phyloP scores from a whole-genome alignment of 73 alveolate species.

The Paraurostyla sp. region DNA sequence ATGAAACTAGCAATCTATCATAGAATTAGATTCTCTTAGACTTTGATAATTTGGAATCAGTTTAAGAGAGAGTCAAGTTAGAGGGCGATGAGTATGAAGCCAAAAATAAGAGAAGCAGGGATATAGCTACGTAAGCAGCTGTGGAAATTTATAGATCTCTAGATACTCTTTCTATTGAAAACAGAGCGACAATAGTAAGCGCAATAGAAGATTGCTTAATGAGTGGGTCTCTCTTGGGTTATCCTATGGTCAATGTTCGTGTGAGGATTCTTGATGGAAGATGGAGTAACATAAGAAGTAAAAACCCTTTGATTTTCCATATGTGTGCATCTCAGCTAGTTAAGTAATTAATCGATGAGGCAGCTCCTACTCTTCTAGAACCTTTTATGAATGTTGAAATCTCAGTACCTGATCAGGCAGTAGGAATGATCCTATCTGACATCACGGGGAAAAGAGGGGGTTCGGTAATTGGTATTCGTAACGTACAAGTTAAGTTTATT shows the following conservation, averaged over 20 bases:
- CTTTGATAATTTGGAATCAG: slow-evolving; percentile 45
- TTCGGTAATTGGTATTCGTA: slow-evolving; percentile 61
- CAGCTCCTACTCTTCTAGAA: slow-evolving; percentile 59
- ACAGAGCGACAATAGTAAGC: slow-evolving; percentile 4
- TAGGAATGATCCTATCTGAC: slow-evolving; percentile 74
- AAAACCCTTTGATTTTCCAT: slow-evolving; percentile 67
- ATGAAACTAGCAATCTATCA: not conserved
- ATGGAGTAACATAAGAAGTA: slow-evolving; percentile 69
- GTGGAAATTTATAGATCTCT: slow-evolving; percentile 56
- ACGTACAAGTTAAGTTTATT: slow-evolving; percentile 61
- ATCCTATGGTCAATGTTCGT: slow-evolving; percentile 74
- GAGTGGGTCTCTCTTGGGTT: slow-evolving; percentile 77
- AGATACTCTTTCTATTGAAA: slow-evolving; percentile 40
- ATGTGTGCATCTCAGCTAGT: slow-evolving; percentile 63
- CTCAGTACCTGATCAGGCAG: slow-evolving; percentile 67
- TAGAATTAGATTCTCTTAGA: not conserved
- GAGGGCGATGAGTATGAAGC: slow-evolving; percentile 69
- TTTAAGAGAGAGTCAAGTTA: slow-evolving; percentile 7
- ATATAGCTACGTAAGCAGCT: not conserved
- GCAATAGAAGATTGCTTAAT: slow-evolving; percentile 64
- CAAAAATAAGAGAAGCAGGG: not conserved
- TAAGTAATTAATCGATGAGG: slow-evolving; percentile 63
- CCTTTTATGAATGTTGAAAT: slow-evolving; percentile 80
- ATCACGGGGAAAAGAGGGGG: slow-evolving; percentile 77
- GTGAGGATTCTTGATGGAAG: slow-evolving; percentile 74